These are phyloP conservation scores for Speleostelium caveatum DNA, from an alignment of 78 protist genomes.

Conservation along the genomic window DNA sequence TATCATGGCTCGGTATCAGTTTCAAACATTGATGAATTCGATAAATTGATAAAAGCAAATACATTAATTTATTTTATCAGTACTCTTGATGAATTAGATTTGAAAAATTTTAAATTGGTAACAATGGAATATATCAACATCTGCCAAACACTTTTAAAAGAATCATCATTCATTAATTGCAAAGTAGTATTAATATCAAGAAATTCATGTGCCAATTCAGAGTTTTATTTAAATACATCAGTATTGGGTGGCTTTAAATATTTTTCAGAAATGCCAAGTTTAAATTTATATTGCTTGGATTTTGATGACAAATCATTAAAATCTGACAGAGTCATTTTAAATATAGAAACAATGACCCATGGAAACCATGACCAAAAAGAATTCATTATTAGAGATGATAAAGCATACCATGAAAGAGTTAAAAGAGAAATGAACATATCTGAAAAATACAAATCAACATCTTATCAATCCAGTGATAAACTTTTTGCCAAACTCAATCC, in stretches of 20 bases:
- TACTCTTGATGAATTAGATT: background rate
- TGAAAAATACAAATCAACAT: background rate
- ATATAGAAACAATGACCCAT: too few species aligned
- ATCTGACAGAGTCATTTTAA: background rate
- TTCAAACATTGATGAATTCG: too few species aligned
- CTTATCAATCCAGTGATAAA: background rate
- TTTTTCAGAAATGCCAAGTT: constrained; percentile 1
- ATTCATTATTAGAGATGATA: background rate
- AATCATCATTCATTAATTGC: too few species aligned
- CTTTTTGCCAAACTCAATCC: background rate
- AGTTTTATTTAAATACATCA: background rate
- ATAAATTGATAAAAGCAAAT: too few species aligned
- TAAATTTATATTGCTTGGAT: constrained; percentile 12
- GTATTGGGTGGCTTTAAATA: constrained; percentile 29
- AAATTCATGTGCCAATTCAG: constrained; percentile 1
- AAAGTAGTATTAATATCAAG: background rate
- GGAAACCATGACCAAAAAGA: background rate
- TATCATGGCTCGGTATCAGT: too few species aligned
- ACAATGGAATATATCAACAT: constrained; percentile 7
- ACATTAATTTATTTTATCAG: background rate
- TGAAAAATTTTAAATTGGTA: background rate
- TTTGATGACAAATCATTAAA: constrained; percentile 6
- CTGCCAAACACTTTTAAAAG: too few species aligned
- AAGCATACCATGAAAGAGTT: background rate
- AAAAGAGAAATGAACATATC: background rate